These are phyloP conservation scores for Agaricus subrufescens DNA, from an alignment of 768 basidiomycete genomes.

Conservation along the genomic window DNA sequence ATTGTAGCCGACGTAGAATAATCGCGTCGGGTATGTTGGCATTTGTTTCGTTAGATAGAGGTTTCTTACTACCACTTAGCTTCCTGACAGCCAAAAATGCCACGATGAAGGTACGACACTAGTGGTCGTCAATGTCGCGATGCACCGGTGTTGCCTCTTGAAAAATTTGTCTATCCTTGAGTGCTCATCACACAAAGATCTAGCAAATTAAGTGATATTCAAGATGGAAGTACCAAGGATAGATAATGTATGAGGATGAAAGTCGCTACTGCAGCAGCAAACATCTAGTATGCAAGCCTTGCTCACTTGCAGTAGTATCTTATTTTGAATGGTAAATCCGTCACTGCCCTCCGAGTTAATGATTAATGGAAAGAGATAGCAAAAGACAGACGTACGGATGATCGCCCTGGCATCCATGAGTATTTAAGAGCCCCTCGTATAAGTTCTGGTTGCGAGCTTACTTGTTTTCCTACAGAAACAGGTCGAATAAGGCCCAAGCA, in stretches of 20 bases:
- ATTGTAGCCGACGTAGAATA: no score
- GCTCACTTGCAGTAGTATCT: not conserved
- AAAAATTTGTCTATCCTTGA: no score
- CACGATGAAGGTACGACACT: no score
- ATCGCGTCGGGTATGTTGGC: no score
- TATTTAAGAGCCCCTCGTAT: slow-evolving; percentile 77
- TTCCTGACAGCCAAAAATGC: no score
- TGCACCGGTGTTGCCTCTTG: no score
- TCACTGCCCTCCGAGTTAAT: no score
- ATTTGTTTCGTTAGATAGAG: no score
- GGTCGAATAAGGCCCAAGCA: slow-evolving; percentile 1
- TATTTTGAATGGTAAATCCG: not conserved
- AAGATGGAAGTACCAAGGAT: not conserved
- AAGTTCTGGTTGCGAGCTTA: slow-evolving; percentile 55
- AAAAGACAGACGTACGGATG: not conserved
- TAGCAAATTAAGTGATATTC: not conserved
- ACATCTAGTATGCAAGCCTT: not conserved
- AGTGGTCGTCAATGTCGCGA: no score
- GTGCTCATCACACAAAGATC: not conserved
- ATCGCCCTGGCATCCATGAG: slow-evolving; percentile 60
- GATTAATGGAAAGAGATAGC: no score
- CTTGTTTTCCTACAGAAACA: slow-evolving; percentile 43
- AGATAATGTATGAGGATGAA: not conserved
- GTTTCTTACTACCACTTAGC: no score
- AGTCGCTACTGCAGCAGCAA: not conserved